phyloP scores from a whole-genome alignment of 1,284 basidiomycete species.

The Stereum hirsutum region DNA sequence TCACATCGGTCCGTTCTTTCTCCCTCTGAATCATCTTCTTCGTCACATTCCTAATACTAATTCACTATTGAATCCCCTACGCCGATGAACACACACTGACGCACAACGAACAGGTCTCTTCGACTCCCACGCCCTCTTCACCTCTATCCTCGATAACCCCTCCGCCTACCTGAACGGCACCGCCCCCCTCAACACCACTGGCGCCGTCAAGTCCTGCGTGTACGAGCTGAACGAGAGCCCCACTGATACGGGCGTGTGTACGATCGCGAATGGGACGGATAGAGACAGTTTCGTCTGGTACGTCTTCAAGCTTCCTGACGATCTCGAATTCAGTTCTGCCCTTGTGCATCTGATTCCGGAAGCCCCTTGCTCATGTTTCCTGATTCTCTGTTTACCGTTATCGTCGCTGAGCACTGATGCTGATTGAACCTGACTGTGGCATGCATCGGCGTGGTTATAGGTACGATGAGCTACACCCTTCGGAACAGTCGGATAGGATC shows the following conservation, averaged over 20 bases:
- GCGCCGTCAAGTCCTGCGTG: conserved; percentile 34
- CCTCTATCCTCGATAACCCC: conserved; percentile 42
- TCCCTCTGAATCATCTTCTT: neutral
- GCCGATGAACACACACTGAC: no score
- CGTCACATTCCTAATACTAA: neutral
- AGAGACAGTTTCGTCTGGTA: conserved; percentile 48
- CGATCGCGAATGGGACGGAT: conserved; percentile 30
- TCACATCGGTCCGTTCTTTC: conserved; percentile 22
- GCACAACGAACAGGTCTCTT: conserved; percentile 36
- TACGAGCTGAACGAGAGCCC: conserved; percentile 28
- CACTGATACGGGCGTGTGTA: conserved; percentile 25
- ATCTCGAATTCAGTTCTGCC: no score
- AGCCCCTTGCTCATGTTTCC: neutral
- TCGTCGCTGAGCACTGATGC: no score
- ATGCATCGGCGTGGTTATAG: conserved; percentile 17
- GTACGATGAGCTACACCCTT: conserved; percentile 50
- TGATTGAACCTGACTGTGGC: neutral
- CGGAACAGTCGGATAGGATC: conserved; percentile 44
- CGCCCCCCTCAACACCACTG: conserved; percentile 44
- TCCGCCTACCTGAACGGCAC: conserved; percentile 47
- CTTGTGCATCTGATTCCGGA: no score
- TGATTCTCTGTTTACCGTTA: neutral
- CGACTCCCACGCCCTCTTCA: conserved; percentile 43
- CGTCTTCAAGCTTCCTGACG: conserved; percentile 14
- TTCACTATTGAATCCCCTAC: no score